These are phyloP conservation scores for Acanthochlamys bracteata DNA, from an alignment of 106 monocot genomes.

Conservation along the genomic window DNA sequence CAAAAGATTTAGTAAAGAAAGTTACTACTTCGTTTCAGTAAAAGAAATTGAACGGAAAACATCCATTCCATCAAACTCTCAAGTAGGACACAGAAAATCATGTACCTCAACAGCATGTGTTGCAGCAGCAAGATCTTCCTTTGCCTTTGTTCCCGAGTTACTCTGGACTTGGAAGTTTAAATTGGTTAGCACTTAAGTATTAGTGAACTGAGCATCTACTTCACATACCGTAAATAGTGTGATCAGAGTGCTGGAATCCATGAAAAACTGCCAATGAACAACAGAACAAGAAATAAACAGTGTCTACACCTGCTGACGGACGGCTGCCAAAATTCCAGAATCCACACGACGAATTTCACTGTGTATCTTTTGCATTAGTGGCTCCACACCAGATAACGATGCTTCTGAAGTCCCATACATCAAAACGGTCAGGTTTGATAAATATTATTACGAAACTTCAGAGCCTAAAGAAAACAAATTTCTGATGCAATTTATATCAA, in stretches of 20 bases:
- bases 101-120: conserved; percentile 91
- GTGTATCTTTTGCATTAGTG: conserved; percentile 99
- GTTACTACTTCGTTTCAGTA: no score
- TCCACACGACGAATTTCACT: conserved; percentile 93
- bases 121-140: conserved; percentile 99
- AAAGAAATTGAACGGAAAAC: no score
- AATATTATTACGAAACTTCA: conserved; percentile 4
- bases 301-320: conserved; percentile 74
- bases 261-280: not conserved
- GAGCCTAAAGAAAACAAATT: no score
- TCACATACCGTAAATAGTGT: no score
- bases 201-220: no score
- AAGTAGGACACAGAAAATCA: no score
- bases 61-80: no score
- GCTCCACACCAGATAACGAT: conserved; percentile 93
- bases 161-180: conserved; percentile 38
- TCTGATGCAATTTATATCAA: no score
- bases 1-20: no score
- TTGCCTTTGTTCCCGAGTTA: conserved; percentile 93
- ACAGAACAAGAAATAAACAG: not conserved
- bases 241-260: not conserved
- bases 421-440: no score
- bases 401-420: conserved; percentile 78
- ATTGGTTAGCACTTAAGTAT: not conserved
- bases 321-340: conserved; percentile 84